A percentile compares a stretch with the other conserved stretches of the same genome.
phyloP scores from a whole-genome alignment of 225 moss, liverwort and hornwort genomes.

The Physcomitrellopsis africana region DNA sequence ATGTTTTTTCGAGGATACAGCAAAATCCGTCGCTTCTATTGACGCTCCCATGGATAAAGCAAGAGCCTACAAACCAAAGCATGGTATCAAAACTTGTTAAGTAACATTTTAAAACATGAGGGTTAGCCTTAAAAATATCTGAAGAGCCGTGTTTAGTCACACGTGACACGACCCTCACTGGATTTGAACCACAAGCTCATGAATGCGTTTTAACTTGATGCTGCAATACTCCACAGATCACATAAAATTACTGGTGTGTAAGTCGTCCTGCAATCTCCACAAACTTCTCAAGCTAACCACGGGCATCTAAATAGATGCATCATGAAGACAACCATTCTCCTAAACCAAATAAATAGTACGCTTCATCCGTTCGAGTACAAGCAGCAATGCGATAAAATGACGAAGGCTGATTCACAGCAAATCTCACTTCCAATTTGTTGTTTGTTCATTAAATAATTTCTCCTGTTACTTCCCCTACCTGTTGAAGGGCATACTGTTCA shows the following conservation, averaged over 20 bases:
- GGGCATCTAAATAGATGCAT: constrained; percentile 21
- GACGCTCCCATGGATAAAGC: constrained; percentile 50
- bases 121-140: neutral
- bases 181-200: constrained; percentile 9
- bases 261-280: constrained; percentile 4
- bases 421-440: neutral
- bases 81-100: constrained; percentile 13
- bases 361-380: neutral
- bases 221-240: constrained; percentile 8
- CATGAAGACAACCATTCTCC: constrained; percentile 21
- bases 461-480: constrained; percentile 34
- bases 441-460: neutral
- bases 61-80: constrained; percentile 47
- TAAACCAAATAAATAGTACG: neutral
- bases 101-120: neutral
- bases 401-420: constrained; percentile 3
- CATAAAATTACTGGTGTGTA: neutral
- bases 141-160: neutral
- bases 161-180: neutral
- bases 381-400: constrained; percentile 12
- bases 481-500: constrained; percentile 59
- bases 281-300: constrained; percentile 15
- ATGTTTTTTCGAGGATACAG: constrained; percentile 36
- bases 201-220: neutral
- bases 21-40: constrained; percentile 24